These are phyloP conservation scores for Vaccinium vitisidaea DNA, from an alignment of 148 eudicot genomes.

Conservation along the genomic window DNA sequence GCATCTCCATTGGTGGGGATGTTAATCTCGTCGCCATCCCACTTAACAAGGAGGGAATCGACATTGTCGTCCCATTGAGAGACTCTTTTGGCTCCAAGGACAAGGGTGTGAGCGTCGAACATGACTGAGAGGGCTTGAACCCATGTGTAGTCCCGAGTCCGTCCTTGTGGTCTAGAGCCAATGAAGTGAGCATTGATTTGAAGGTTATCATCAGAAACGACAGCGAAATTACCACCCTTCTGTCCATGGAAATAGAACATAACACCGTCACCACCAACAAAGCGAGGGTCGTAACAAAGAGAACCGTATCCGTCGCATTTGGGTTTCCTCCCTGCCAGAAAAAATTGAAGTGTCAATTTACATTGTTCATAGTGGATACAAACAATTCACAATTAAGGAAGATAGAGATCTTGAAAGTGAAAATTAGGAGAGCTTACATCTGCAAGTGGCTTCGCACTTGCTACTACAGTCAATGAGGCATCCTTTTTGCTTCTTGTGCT, in stretches of 20 bases:
- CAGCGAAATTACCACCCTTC: conserved; percentile 35
- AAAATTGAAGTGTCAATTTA: neutral
- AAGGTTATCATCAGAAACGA: conserved; percentile 38
- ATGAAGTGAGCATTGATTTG: conserved; percentile 50
- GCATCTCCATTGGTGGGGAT: conserved; percentile 42
- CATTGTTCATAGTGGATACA: neutral
- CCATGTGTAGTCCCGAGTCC: conserved; percentile 47
- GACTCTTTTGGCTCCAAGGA: conserved; percentile 36
- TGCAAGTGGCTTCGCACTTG: conserved; percentile 48
- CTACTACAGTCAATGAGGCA: conserved; percentile 45
- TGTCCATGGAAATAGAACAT: conserved; percentile 52
- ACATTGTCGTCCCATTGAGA: conserved; percentile 38
- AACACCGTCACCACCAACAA: conserved; percentile 43
- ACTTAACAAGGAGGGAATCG: conserved; percentile 35
- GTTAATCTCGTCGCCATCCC: conserved; percentile 28
- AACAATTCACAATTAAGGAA: too few species aligned
- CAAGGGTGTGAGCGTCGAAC: conserved; percentile 38
- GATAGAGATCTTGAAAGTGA: neutral
- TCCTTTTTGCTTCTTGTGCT: conserved; percentile 33
- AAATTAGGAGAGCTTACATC: conserved; percentile 27
- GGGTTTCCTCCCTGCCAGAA: conserved; percentile 32
- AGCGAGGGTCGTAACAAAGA: conserved; percentile 43
- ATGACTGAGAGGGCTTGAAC: conserved; percentile 46
- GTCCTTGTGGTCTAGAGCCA: conserved; percentile 34
- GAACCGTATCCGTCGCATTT: conserved; percentile 37